Base-by-base conservation (phyloP, 495 filamentous ascomycete genomes). In the Penicillium tannophilum region DNA sequence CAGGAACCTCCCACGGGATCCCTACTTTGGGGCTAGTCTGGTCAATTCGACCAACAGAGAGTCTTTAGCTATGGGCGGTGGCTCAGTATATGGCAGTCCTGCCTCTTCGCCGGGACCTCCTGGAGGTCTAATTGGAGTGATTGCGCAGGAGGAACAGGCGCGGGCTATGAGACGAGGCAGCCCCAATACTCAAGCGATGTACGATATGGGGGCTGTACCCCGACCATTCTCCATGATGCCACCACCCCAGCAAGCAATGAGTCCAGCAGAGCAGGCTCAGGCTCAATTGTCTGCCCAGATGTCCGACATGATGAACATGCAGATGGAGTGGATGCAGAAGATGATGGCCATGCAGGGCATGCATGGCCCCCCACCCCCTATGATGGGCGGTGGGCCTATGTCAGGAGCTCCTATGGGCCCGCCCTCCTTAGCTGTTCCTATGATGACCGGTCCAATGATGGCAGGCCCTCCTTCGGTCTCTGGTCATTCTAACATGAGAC, bases 301-400 rank as follows among this genome's bases (percentile, higher is more conserved):
- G 91, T 81, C 84, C 24, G 84, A 88, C 63, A 93, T 93, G 77
- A 91, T 94, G 88, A 88, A 92, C 66, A 91, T 95, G 88, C 91
- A 95, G 69, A 93, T 96, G 87, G 89, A 94, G 56, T 89, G 78
- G 76, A 87, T 87, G 84, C 83, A 85, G 64, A 77, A 82, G 63
- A 82, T 91, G 79, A 91, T 92, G 86, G 88, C 91, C 56, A 88
- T 93, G 82, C 87, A 79, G 57, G 71, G 73, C 35, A 65, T 63
- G 16, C 71, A 70, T 41, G 68, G 59, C 28, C 35, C 68, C 26
- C 68, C 63, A 17, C 60, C 61, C 14, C 53, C 56, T 16, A 67
- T 60, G 63, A 68, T 72, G 61, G 59, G 66, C 20, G 70, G 46
- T 20, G 46, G 44, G n/a, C 52, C 48, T 52, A 49, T 55, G 11